Evolutionary conservation across 2,329 filamentous ascomycete genomes (phyloP).

Genomic region (Trichoderma aggressivum): DNA sequence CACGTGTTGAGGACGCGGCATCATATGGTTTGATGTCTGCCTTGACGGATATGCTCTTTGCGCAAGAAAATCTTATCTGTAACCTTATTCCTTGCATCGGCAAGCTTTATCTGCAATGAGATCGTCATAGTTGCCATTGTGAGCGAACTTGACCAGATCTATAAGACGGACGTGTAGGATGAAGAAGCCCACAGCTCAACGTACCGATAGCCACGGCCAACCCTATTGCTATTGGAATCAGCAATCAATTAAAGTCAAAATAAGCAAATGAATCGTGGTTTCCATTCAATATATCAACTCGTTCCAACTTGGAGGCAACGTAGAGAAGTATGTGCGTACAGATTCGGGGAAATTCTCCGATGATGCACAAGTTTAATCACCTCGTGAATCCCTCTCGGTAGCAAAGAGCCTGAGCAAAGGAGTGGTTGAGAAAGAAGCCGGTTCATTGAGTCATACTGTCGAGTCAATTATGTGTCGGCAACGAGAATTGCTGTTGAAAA

Average conservation of each 20-base stretch:
- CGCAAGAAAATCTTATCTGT: neutral
- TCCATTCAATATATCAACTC: neutral
- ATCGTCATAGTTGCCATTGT: neutral
- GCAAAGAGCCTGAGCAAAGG: neutral
- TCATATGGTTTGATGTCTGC: neutral
- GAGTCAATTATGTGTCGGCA: neutral
- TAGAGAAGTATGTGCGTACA: neutral
- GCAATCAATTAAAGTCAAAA: neutral
- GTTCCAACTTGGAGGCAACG: neutral
- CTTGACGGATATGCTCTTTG: neutral
- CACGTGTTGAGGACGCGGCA: slow-evolving; percentile 4
- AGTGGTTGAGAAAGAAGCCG: neutral
- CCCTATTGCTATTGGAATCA: neutral
- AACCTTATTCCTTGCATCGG: neutral
- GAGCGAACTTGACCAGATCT: neutral
- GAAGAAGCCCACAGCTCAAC: neutral
- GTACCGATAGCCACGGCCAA: neutral
- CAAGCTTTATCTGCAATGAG: neutral
- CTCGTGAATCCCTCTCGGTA: neutral
- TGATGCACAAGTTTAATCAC: slow-evolving; percentile 9
- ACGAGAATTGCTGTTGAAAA: neutral
- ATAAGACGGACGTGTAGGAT: neutral
- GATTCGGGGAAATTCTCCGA: slow-evolving; percentile 19
- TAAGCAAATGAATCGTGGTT: neutral
- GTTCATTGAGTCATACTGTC: neutral